Evolutionary conservation across 495 filamentous ascomycete genomes (phyloP).

Genomic region (Lophium mytilinum): DNA sequence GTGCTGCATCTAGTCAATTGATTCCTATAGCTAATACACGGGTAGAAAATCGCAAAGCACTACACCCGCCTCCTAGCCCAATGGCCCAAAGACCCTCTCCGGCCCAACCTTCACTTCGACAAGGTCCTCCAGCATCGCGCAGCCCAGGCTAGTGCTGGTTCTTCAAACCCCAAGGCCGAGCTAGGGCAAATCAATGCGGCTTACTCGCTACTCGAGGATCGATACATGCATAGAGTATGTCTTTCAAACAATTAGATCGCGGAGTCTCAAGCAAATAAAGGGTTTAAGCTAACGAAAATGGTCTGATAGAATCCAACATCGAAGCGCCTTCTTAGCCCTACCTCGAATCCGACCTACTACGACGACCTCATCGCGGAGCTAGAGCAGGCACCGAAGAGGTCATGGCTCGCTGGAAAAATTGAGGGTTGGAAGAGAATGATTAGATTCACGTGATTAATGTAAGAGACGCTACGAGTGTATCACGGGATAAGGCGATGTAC

Average conservation of each 20-base stretch:
- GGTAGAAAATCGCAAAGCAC: conserved; percentile 36
- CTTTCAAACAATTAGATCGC: neutral
- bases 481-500: too few relatives aligned
- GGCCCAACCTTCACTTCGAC: conserved; percentile 70
- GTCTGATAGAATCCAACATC: conserved; percentile 54
- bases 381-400: conserved; percentile 29
- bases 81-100: conserved; percentile 73
- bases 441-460: conserved; percentile 13
- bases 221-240: conserved; percentile 53
- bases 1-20: conserved; percentile 7
- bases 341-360: conserved; percentile 71
- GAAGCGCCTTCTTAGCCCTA: conserved; percentile 54
- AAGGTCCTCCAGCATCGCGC: conserved; percentile 57
- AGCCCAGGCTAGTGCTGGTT: neutral
- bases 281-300: too few relatives aligned
- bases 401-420: conserved; percentile 22
- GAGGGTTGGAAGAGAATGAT: conserved; percentile 30
- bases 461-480: neutral
- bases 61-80: conserved; percentile 60
- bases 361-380: conserved; percentile 55
- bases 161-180: conserved; percentile 31
- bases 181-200: conserved; percentile 62
- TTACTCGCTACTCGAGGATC: conserved; percentile 64
- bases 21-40: neutral
- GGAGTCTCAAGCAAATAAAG: neutral